phyloP scores from a whole-genome alignment of 1,284 basidiomycete genomes.

The Trichosporon inkin region DNA sequence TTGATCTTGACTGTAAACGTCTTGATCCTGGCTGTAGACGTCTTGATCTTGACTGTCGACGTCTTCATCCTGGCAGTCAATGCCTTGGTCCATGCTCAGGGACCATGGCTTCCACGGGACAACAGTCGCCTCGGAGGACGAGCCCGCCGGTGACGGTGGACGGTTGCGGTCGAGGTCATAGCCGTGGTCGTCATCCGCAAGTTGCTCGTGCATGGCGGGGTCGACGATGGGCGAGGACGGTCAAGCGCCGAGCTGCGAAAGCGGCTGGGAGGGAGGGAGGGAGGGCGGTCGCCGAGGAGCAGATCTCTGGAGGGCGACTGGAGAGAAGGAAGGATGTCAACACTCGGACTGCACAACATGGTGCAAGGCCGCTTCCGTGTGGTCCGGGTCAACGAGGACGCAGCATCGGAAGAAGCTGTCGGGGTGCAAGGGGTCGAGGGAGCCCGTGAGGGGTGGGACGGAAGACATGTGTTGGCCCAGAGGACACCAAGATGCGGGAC shows the following conservation, averaged over 20 bases:
- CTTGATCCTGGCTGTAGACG: no score
- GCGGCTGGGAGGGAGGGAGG: not conserved
- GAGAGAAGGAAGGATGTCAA: not conserved
- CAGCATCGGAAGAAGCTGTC: not conserved
- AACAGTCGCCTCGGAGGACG: constrained; percentile 3
- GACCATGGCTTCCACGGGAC: not conserved
- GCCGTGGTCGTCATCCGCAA: not conserved
- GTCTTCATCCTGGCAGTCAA: not conserved
- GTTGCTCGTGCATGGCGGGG: not conserved
- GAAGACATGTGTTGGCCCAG: constrained; percentile 6
- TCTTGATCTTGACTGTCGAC: not conserved
- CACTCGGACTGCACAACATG: not conserved
- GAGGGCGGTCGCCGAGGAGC: not conserved
- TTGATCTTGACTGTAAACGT: no score
- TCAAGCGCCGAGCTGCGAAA: not conserved
- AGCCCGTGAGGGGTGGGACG: constrained; percentile 3
- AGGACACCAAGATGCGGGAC: not conserved
- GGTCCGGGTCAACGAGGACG: constrained; percentile 1
- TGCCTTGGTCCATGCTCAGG: not conserved
- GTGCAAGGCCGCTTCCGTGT: not conserved
- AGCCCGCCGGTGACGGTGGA: not conserved
- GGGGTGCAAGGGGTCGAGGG: not conserved
- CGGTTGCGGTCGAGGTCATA: not conserved
- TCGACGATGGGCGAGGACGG: not conserved
- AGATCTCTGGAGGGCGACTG: not conserved